Base-by-base conservation (phyloP, 2,329 filamentous ascomycete species). In the Paraconiothyrium brasiliense region DNA sequence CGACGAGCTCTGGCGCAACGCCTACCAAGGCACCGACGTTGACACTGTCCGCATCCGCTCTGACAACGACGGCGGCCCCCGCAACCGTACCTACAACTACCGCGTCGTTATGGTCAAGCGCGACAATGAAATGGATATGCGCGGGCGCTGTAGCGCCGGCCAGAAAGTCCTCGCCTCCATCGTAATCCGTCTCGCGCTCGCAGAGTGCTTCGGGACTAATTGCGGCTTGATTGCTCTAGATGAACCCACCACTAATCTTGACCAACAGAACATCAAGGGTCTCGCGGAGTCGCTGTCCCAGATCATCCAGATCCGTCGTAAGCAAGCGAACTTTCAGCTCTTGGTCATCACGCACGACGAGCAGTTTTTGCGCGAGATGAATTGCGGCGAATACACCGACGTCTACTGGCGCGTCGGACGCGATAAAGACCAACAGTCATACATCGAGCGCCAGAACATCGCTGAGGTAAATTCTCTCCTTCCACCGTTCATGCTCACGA, bases 321-420 rank as follows among this genome's bases (percentile, higher is more conserved):
- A 90, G 64, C 95, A 99, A 84, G 87, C 89, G 59, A 99, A 99
- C 78, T 97, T 99, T 80, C 96, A 99, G 83, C 87, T 99, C 59
- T 95, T 99, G 74, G 92, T 99, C 73, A 99, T 99, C 78, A 99
- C 95, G 4, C 95, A 99, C 84, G 95, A 99, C 80, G 96, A 98
- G 81, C 93, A 97, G 73, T 99, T 99, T 73, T 76, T 99, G 74
- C 87, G 91, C 58, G 89, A 93, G 74, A 99, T 99, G 95, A 90
- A 93, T 69, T 97, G 93, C 77, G 90, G 89, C 27, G 94, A 99
- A 69, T 98, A 97, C 75, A 92, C 91, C 66, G 95, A 98, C 79
- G 89, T 90, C 67, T 99, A 97, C 77, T 98, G 92, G 80, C 88
- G 93, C 4, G 92, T 99, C 11, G 90, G 87, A 64, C 85, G 95